phyloP scores from a whole-genome alignment of 2,329 filamentous ascomycete species.

The Lachnellula occidentalis region DNA sequence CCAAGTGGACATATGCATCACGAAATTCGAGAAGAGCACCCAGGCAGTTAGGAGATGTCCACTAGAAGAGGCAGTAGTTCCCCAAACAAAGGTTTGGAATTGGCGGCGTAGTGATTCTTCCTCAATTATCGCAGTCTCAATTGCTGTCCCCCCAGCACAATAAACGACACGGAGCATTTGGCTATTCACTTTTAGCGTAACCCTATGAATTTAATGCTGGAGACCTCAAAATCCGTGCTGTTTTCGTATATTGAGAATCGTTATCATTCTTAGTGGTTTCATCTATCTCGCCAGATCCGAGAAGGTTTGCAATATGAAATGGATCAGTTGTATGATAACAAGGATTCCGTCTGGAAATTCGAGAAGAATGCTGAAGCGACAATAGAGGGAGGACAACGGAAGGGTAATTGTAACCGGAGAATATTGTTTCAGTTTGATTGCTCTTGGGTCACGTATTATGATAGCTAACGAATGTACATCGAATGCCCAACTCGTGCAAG shows the following conservation, averaged over 20 bases:
- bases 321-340: constrained; percentile 31
- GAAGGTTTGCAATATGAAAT: constrained; percentile 44
- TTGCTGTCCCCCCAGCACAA: no score
- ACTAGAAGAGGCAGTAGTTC: no score
- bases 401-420: constrained; percentile 3
- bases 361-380: constrained; percentile 4
- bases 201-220: constrained; percentile 40
- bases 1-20: no score
- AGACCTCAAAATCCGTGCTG: constrained; percentile 36
- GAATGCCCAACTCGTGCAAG: not conserved
- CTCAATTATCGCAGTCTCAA: no score
- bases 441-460: not conserved
- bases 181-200: constrained; percentile 30
- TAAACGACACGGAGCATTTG: not conserved
- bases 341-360: constrained; percentile 4
- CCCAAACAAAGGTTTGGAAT: no score
- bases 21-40: no score
- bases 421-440: constrained; percentile 34
- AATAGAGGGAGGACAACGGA: constrained; percentile 4
- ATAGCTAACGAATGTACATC: not conserved
- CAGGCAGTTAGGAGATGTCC: no score
- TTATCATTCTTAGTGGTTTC: constrained; percentile 34
- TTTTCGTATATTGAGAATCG: constrained; percentile 36
- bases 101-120: no score
- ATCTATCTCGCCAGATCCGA: constrained; percentile 49